phyloP scores from a whole-genome alignment of 2,329 filamentous ascomycete species.

The Trichoderma koningiopsis region DNA sequence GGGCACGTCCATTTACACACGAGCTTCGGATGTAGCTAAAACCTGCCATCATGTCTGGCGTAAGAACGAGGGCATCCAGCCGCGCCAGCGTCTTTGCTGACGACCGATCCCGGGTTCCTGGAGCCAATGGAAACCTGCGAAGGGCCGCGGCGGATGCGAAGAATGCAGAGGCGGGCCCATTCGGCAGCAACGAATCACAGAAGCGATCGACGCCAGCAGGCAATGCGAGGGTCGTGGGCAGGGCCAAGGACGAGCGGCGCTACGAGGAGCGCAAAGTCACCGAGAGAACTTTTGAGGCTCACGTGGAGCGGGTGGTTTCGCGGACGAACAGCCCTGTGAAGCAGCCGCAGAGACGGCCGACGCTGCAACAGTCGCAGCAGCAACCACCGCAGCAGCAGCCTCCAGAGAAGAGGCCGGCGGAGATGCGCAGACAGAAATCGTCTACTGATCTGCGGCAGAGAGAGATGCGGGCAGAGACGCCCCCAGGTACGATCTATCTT shows the following conservation, averaged over 20 bases:
- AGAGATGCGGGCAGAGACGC: constrained; percentile 50
- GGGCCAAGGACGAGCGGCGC: constrained; percentile 46
- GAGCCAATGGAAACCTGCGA: constrained; percentile 39
- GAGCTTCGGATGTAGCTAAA: constrained; percentile 41
- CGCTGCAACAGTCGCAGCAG: constrained; percentile 49
- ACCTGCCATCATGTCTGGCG: constrained; percentile 45
- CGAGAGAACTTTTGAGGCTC: constrained; percentile 60
- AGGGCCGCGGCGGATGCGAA: constrained; percentile 42
- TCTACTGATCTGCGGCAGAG: constrained; percentile 48
- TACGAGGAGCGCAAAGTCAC: constrained; percentile 57
- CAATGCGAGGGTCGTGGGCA: constrained; percentile 54
- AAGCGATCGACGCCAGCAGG: constrained; percentile 62
- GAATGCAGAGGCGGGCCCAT: constrained; percentile 41
- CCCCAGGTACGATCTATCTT: constrained; percentile 47
- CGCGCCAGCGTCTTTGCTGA: constrained; percentile 45
- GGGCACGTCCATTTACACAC: not conserved
- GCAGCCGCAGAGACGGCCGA: constrained; percentile 30
- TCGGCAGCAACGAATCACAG: constrained; percentile 48
- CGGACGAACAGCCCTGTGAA: constrained; percentile 62
- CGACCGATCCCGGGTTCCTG: constrained; percentile 43
- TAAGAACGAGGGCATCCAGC: constrained; percentile 45
- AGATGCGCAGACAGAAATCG: constrained; percentile 46
- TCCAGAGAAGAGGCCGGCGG: constrained; percentile 43
- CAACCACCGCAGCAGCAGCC: constrained; percentile 37
- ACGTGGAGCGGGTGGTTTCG: constrained; percentile 62